Evolutionary conservation across 2,329 filamentous ascomycete genomes (phyloP), one percentile per base, ranked within the genome.

Genomic region (Talaromyces sp.): DNA sequence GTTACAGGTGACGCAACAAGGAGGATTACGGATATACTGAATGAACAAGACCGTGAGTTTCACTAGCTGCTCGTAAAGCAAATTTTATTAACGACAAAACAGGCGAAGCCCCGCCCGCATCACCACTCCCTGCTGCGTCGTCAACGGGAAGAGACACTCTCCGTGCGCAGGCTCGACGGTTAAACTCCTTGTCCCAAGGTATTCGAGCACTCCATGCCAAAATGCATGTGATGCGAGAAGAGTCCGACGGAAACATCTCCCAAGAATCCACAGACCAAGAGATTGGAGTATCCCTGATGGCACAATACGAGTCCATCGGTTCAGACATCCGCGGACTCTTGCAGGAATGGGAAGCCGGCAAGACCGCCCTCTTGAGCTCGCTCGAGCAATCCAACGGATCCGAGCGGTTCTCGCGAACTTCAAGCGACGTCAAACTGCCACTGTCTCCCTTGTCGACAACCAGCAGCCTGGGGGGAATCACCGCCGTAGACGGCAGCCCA

Each of bases 251-350:
- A 62, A 86, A 86, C 50, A 77, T 96, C 29, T 90, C 96, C 68
- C 86, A 89, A 67, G 86, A 89, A 41, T 85, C 90, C 19, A 71
- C 78, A 63, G 73, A 81, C 5, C 85, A 86, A 4, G 90, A 96
- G 65, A 83, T 96, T 17, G 91, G 90, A 0, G 84, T 88, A 0
- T 87, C 86, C 64, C 82, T 98, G 43, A 88, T 96, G 82, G 78
- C 87, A 24, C 95, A 98, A 70, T 99, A 98, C 74, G 95, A 99
- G 60, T 93, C 92, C 4, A 96, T 99, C 64, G 95, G 95, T 2
- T 82, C 87, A 27, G 95, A 99, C 70, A 82, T 99, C 51, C 89
- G 89, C 71, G 84, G 88, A 50, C 78, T 96, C 55, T 86, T 93
- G 75, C 83, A 89, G 64, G 89, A 91, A 64, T 96, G 93, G 93